Conservation (phyloP, 768 basidiomycete genomes). For the Gautieria morchelliformis region DNA sequence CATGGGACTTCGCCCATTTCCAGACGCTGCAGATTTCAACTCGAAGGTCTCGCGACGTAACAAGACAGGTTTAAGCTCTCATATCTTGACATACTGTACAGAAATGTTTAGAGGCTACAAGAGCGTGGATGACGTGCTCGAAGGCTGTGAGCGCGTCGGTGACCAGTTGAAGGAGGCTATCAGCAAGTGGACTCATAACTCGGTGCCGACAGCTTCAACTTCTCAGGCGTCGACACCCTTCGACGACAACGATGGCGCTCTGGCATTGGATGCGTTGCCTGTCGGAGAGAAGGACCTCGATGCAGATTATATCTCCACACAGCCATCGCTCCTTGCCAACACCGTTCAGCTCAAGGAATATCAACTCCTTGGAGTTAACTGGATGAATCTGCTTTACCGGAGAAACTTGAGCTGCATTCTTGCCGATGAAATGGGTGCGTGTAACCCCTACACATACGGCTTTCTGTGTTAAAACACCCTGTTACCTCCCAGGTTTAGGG, state of each 20-base stretch:
- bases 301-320: slow-evolving; percentile 59
- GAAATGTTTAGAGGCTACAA: slow-evolving; percentile 79
- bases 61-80: slow-evolving; percentile 80
- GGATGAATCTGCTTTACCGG: slow-evolving; percentile 82
- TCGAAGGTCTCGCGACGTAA: slow-evolving; percentile 73
- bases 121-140: slow-evolving; percentile 80
- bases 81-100: slow-evolving; percentile 85
- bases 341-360: slow-evolving; percentile 87
- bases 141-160: slow-evolving; percentile 83
- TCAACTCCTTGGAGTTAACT: slow-evolving; percentile 95
- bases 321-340: slow-evolving; percentile 60
- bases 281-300: slow-evolving; percentile 20
- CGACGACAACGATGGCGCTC: slow-evolving; percentile 46
- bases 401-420: slow-evolving; percentile 85
- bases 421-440: slow-evolving; percentile 97
- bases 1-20: slow-evolving; percentile 70
- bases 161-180: slow-evolving; percentile 63
- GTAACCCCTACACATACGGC: not conserved
- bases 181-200: slow-evolving; percentile 57
- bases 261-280: slow-evolving; percentile 44
- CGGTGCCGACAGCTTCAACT: slow-evolving; percentile 16
- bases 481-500: slow-evolving; percentile 61
- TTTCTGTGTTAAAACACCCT: not conserved
- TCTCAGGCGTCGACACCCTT: slow-evolving; percentile 14
- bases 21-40: slow-evolving; percentile 64